These are phyloP conservation scores for Colletotrichum sp. DNA, from an alignment of 2,329 filamentous ascomycete genomes.

Conservation along the genomic window DNA sequence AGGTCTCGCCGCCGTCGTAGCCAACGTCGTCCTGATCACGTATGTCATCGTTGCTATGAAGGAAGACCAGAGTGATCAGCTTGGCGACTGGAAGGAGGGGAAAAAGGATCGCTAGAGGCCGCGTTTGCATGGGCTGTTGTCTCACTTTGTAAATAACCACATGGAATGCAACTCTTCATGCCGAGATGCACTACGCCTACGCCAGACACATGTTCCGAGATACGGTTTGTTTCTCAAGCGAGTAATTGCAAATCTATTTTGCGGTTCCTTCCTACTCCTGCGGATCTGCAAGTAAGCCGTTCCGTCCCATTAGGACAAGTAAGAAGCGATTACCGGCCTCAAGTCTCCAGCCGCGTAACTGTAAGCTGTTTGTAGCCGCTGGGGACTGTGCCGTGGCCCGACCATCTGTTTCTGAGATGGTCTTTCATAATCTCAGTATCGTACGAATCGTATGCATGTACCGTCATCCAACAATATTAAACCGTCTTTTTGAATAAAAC, in stretches of 20 bases:
- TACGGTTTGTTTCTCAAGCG: background rate
- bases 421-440: background rate
- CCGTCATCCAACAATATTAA: conserved; percentile 19
- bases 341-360: background rate
- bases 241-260: background rate
- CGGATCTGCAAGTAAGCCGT: background rate
- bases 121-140: background rate
- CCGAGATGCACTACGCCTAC: background rate
- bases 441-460: conserved; percentile 24
- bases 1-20: conserved; percentile 83
- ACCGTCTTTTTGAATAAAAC: background rate
- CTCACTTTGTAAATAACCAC: background rate
- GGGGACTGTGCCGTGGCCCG: background rate
- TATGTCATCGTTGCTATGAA: conserved; percentile 92
- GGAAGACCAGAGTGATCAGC: conserved; percentile 70
- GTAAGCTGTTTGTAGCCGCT: background rate
- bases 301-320: background rate
- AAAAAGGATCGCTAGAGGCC: conserved; percentile 53
- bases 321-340: background rate
- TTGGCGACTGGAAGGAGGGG: conserved; percentile 42
- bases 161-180: background rate
- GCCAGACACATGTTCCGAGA: background rate
- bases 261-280: background rate
- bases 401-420: background rate
- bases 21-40: conserved; percentile 88